Percentiles rank a stretch among this genome's conserved stretches.
Conservation (phyloP, 768 basidiomycete species). For the Auricularia heimuer region DNA sequence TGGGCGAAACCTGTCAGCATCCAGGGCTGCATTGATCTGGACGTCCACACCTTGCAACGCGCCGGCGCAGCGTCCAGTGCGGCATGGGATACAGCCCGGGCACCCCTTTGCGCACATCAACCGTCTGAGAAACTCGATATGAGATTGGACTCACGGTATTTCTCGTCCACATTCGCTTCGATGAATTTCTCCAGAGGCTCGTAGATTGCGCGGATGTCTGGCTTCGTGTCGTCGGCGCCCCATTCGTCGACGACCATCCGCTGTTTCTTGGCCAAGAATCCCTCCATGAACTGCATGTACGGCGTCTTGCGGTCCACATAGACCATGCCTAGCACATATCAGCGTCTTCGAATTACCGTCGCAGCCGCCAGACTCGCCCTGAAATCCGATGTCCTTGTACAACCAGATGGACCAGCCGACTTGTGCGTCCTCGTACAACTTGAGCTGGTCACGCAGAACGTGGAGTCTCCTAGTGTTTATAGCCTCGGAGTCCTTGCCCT, state of each 20-base stretch:
- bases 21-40: not conserved
- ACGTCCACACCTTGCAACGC: slow-evolving; percentile 12
- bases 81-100: slow-evolving; percentile 20
- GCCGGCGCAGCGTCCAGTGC: slow-evolving; percentile 22
- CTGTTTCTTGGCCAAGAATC: slow-evolving; percentile 31
- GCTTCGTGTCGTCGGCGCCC: slow-evolving; percentile 24
- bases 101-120: not conserved
- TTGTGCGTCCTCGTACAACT: slow-evolving; percentile 20
- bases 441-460: slow-evolving; percentile 22
- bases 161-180: slow-evolving; percentile 7
- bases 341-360: not conserved
- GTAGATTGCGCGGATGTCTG: slow-evolving; percentile 1
- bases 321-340: slow-evolving; percentile 24
- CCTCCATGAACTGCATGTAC: slow-evolving; percentile 30
- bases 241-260: slow-evolving; percentile 29
- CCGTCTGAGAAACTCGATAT: not conserved
- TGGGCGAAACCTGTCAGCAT: not conserved
- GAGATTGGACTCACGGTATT: not conserved
- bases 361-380: slow-evolving; percentile 12
- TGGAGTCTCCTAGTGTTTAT: slow-evolving; percentile 23
- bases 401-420: slow-evolving; percentile 28
- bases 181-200: slow-evolving; percentile 24
- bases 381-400: slow-evolving; percentile 22
- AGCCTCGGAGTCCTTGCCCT: slow-evolving; percentile 18
- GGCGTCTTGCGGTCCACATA: slow-evolving; percentile 27